Evolutionary conservation across 2,329 filamentous ascomycete species (phyloP).

Genomic region (Plenodomus biglobosus): DNA sequence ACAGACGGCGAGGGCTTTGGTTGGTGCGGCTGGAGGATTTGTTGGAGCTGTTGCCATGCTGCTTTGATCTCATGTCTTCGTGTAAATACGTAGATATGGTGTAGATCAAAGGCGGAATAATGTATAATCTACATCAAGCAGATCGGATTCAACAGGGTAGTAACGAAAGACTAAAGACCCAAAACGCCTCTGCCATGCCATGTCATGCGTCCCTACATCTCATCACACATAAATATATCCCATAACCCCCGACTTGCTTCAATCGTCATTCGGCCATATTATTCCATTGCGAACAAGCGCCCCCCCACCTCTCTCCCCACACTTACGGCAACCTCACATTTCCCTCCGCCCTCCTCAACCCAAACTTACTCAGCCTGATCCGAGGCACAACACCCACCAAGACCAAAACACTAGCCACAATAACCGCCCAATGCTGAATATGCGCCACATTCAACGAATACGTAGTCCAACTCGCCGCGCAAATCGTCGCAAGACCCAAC

Average conservation of each 20-base stretch:
- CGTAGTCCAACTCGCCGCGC: conserved; percentile 72
- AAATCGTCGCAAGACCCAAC: conserved; percentile 72
- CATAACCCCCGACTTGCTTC: background rate
- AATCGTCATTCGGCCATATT: background rate
- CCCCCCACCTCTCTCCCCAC: background rate
- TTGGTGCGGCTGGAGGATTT: conserved; percentile 1
- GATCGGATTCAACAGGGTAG: no score
- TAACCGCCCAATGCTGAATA: conserved; percentile 74
- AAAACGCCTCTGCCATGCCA: background rate
- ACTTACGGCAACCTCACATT: conserved; percentile 11
- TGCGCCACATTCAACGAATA: conserved; percentile 70
- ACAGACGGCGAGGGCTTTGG: conserved; percentile 2
- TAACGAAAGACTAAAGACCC: no score
- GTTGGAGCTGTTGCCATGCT: conserved; percentile 7
- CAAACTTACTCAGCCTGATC: conserved; percentile 81
- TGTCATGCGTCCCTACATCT: background rate
- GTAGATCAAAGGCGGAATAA: background rate
- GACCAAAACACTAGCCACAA: conserved; percentile 66
- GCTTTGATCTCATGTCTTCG: background rate
- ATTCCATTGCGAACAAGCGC: no score
- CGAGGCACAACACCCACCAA: conserved; percentile 73
- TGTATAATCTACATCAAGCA: background rate
- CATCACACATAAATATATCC: background rate
- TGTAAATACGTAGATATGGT: background rate
- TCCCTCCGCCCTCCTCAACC: conserved; percentile 46